These are phyloP conservation scores for Pleoardoris graminearum DNA, from an alignment of 2,329 filamentous ascomycete species.

Conservation along the genomic window DNA sequence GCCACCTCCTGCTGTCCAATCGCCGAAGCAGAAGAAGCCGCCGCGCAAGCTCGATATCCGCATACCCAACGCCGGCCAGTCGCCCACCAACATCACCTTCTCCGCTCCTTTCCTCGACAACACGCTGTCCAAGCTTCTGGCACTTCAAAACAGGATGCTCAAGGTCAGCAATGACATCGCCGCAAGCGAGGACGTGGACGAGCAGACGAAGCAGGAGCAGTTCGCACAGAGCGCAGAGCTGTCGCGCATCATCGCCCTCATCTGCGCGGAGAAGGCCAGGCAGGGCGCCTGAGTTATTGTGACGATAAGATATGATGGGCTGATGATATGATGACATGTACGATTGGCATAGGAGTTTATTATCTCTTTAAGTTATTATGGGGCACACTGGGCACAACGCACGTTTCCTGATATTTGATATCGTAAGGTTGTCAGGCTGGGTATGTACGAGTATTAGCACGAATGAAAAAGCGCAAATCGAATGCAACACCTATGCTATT, in stretches of 20 bases:
- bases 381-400: too few species aligned
- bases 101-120: slow-evolving; percentile 59
- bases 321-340: neutral
- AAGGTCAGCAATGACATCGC: slow-evolving; percentile 53
- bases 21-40: slow-evolving; percentile 44
- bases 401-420: too few species aligned
- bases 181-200: slow-evolving; percentile 50
- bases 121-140: slow-evolving; percentile 55
- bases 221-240: slow-evolving; percentile 55
- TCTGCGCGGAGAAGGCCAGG: slow-evolving; percentile 57
- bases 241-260: slow-evolving; percentile 54
- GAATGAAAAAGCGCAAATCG: too few species aligned
- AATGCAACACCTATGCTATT: too few species aligned
- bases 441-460: too few species aligned
- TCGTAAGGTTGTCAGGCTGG: too few species aligned
- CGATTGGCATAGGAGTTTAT: neutral
- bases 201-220: slow-evolving; percentile 54
- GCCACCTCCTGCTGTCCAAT: slow-evolving; percentile 25
- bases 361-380: neutral
- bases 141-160: slow-evolving; percentile 55
- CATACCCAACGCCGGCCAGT: slow-evolving; percentile 42
- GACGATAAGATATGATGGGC: neutral
- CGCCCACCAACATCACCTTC: slow-evolving; percentile 50
- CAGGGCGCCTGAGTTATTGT: slow-evolving; percentile 42
- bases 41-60: slow-evolving; percentile 57